Percentiles rank a stretch among this genome's conserved stretches.
Conservation (phyloP, 331 rosid genomes). For the Malus hybrid region DNA sequence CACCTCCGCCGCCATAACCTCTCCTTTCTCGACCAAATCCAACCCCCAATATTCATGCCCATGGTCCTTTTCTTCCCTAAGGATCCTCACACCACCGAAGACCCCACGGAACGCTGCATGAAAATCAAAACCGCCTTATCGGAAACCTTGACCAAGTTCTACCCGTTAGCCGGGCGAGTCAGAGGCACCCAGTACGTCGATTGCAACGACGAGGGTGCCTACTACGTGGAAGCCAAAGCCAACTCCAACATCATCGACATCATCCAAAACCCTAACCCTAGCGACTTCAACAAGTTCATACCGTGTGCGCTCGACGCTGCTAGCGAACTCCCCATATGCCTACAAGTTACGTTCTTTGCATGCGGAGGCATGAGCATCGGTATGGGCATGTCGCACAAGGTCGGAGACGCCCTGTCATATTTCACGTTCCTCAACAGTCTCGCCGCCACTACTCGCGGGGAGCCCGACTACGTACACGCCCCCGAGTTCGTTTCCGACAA, state of each 20-base stretch:
- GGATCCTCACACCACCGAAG: not conserved
- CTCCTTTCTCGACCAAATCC: slow-evolving; percentile 29
- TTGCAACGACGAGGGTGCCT: slow-evolving; percentile 50
- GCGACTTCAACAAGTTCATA: slow-evolving; percentile 25
- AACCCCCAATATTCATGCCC: slow-evolving; percentile 31
- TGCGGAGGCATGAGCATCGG: slow-evolving; percentile 14
- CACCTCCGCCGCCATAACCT: slow-evolving; percentile 21
- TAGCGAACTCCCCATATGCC: not conserved
- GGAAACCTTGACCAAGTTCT: slow-evolving; percentile 4
- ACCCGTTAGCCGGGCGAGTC: not conserved
- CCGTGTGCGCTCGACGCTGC: slow-evolving; percentile 27
- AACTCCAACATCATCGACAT: slow-evolving; percentile 18
- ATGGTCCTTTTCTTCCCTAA: slow-evolving; percentile 27
- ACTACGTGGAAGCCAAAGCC: slow-evolving; percentile 26
- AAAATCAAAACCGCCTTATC: not conserved
- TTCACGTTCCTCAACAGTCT: slow-evolving; percentile 11
- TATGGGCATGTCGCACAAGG: slow-evolving; percentile 10
- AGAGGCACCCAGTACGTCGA: slow-evolving; percentile 13
- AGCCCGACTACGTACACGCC: not conserved
- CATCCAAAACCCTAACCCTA: slow-evolving; percentile 26
- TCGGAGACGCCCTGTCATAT: slow-evolving; percentile 11
- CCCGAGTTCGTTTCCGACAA: slow-evolving; percentile 8
- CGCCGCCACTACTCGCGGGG: slow-evolving; percentile 6
- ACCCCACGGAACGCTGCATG: not conserved
- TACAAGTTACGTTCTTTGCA: slow-evolving; percentile 10